Percentiles rank a stretch among this genome's conserved stretches.
These are phyloP conservation scores for Phytopythium litorale DNA, from an alignment of 352 stramenopile genomes.

Conservation along the genomic window DNA sequence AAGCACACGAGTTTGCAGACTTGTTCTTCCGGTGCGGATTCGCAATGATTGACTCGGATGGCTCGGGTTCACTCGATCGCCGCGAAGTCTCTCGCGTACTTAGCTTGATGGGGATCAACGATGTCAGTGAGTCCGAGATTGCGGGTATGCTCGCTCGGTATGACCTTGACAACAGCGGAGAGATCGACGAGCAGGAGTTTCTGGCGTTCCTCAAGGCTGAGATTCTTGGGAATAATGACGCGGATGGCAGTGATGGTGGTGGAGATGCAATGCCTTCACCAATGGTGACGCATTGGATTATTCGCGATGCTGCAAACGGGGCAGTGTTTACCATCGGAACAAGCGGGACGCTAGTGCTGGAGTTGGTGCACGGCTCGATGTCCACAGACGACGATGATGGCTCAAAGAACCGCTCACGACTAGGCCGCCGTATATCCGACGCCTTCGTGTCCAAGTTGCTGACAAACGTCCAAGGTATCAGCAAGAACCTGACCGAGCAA, in stretches of 20 bases:
- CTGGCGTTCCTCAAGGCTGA: slow-evolving; percentile 71
- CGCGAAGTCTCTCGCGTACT: slow-evolving; percentile 50
- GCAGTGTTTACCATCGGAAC: slow-evolving; percentile 38
- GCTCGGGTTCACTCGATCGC: slow-evolving; percentile 45
- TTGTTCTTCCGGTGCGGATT: slow-evolving; percentile 58
- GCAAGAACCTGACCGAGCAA: slow-evolving; percentile 42
- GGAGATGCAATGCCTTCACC: not conserved
- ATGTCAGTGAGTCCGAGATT: slow-evolving; percentile 36
- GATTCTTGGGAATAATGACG: slow-evolving; percentile 21
- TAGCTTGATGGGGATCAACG: slow-evolving; percentile 40
- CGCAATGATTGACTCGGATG: slow-evolving; percentile 51
- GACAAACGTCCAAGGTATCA: slow-evolving; percentile 37
- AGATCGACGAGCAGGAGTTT: slow-evolving; percentile 72
- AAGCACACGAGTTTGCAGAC: slow-evolving; percentile 48
- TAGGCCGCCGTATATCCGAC: slow-evolving; percentile 21
- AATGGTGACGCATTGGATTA: slow-evolving; percentile 8
- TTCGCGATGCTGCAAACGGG: slow-evolving; percentile 17
- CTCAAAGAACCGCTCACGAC: not conserved
- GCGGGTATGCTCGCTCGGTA: slow-evolving; percentile 51
- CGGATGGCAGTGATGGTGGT: not conserved
- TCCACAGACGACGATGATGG: not conserved
- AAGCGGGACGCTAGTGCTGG: slow-evolving; percentile 25
- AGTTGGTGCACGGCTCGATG: slow-evolving; percentile 21
- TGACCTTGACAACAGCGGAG: slow-evolving; percentile 64
- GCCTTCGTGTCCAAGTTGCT: slow-evolving; percentile 38